Conservation (phyloP, 805 yeast species). For the Isabelozyma rhagii region DNA sequence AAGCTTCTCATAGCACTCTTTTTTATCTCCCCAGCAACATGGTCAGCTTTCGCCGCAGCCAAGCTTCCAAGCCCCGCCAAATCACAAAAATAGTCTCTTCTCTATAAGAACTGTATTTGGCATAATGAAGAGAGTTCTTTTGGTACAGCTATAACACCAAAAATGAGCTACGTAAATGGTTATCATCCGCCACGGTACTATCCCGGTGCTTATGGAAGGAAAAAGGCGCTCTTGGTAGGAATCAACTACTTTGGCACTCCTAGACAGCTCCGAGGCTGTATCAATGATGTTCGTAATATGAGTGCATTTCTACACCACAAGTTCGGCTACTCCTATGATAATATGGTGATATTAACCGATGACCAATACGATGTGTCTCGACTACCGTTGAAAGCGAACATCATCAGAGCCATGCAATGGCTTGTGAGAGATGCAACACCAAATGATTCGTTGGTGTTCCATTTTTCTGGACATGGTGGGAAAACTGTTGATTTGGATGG, state of each 20-base stretch:
- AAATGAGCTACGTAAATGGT: background rate
- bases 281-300: constrained; percentile 39
- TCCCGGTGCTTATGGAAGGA: constrained; percentile 34
- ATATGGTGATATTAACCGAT: constrained; percentile 38
- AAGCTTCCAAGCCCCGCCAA: no score
- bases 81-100: no score
- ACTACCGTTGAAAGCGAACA: constrained; percentile 29
- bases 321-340: constrained; percentile 32
- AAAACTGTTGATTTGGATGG: constrained; percentile 32
- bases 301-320: constrained; percentile 23
- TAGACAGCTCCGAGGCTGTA: constrained; percentile 33
- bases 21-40: no score
- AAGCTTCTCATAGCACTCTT: no score
- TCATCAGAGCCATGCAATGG: constrained; percentile 39
- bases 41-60: no score
- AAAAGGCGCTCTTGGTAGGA: constrained; percentile 34
- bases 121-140: no score
- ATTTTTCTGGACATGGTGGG: constrained; percentile 40
- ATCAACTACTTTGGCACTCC: constrained; percentile 29
- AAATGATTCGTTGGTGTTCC: constrained; percentile 37
- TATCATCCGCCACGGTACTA: constrained; percentile 3
- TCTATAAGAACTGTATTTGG: no score
- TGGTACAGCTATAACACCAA: background rate
- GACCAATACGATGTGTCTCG: constrained; percentile 29
- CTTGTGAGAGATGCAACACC: constrained; percentile 36